These are phyloP conservation scores for Tuber magnatum DNA, from an alignment of 495 filamentous ascomycete species.

Conservation along the genomic window DNA sequence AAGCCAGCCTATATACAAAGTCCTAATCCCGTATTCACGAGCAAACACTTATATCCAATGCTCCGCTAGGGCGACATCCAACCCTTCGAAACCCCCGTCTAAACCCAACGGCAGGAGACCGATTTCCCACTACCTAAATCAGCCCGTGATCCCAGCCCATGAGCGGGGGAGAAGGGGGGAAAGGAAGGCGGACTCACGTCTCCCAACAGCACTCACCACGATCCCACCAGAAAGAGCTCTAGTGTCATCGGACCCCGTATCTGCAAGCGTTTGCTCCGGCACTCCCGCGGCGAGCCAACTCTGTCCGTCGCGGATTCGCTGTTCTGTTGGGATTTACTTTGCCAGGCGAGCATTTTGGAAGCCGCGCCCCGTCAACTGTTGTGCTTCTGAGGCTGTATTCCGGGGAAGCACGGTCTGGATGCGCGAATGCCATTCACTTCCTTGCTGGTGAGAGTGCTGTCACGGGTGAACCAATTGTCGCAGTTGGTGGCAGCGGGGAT, in stretches of 20 bases:
- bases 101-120: conserved; percentile 12
- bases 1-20: not conserved
- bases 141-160: not conserved
- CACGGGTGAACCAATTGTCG: conserved; percentile 4
- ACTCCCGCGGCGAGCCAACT: not conserved
- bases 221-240: conserved; percentile 13
- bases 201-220: conserved; percentile 21
- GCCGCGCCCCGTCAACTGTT: too few species aligned
- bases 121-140: conserved; percentile 13
- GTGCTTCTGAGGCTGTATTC: too few species aligned
- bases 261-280: conserved; percentile 8
- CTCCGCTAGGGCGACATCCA: not conserved
- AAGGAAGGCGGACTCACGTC: conserved; percentile 14
- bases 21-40: not conserved
- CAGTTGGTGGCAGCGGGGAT: not conserved
- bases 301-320: not conserved
- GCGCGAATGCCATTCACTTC: conserved; percentile 4
- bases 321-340: conserved; percentile 10
- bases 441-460: conserved; percentile 16
- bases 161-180: not conserved
- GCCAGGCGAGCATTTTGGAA: conserved; percentile 16
- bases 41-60: not conserved
- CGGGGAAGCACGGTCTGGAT: conserved; percentile 1
- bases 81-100: not conserved
- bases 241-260: conserved; percentile 16